Evolutionary conservation across 1,139 yeast species (phyloP), one percentile per base, ranked within the genome.

Genomic region (Taphrina flavorubra): DNA sequence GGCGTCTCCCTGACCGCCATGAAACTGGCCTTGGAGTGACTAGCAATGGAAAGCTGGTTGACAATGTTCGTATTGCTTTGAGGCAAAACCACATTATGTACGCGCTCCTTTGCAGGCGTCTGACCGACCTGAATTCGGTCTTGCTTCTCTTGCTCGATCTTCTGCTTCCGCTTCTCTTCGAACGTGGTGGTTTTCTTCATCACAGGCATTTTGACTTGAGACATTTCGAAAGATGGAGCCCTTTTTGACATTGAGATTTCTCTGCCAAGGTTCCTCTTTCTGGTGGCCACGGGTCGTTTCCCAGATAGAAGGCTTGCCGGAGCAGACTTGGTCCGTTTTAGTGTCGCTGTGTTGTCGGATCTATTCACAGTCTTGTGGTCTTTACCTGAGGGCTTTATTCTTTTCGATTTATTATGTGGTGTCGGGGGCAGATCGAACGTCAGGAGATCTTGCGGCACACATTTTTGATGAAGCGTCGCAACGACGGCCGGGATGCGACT

Each of bases 1-100:
- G 67, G 67, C 10, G 67, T 63, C 61, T 63, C 61, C 18, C 42
- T 61, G 31, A 63, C 34, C 1, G 61, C 59, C 67, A 63, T 63
- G 47, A 63, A 63, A 16, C 55, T 55, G 11, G 67, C 67, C 20
- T 63, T 63, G 5, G 67, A 63, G 20, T 53, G 39, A 10, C 49
- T 42, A 16, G 49, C 53, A 5, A 57, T 57, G 8, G 51, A 36
- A n/a, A 63, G 42, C 16, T 63, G 60, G 1, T 44, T 31, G 13
- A 57, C 56, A 14, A 51, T 11, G 14, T 13, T 37, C n/a, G 53
- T 13, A n/a, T 44, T 16, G 7, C 14, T 58, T 11, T n/a, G 8
- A 13, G 53, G 31, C 13, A 37, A 34, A 11, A 3, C n/a, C 46
- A 25, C 10, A 1, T 25, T 58, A 4, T 61, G 65, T 8, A 14